Conservation (phyloP, 768 basidiomycete genomes). For the Naganishia friedmannii region DNA sequence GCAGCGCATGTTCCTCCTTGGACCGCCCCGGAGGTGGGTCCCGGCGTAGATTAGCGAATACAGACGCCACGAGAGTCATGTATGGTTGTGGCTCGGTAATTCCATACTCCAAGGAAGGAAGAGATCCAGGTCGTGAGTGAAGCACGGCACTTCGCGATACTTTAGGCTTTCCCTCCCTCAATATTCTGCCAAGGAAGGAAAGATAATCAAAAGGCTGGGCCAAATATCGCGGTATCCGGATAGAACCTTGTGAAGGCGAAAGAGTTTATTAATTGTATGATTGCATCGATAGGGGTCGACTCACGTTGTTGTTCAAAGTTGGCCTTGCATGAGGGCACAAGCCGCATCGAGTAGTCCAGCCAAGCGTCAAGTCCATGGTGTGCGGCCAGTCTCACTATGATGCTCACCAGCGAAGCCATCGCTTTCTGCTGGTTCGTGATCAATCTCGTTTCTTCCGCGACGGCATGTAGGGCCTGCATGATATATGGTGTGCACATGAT, state of each 20-base stretch:
- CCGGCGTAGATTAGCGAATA: neutral
- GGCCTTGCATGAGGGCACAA: constrained; percentile 61
- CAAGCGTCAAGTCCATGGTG: constrained; percentile 70
- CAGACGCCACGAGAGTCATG: neutral
- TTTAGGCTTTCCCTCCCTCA: neutral
- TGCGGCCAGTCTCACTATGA: constrained; percentile 35
- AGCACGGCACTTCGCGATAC: constrained; percentile 8
- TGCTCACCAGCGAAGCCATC: constrained; percentile 24
- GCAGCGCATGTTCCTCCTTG: constrained; percentile 26
- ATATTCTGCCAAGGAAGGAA: neutral
- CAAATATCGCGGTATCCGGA: neutral
- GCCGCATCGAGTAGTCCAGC: constrained; percentile 87
- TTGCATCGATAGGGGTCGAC: neutral
- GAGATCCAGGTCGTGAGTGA: neutral
- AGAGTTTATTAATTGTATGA: neutral
- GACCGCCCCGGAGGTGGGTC: neutral
- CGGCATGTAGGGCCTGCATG: constrained; percentile 71
- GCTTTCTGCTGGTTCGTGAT: constrained; percentile 4
- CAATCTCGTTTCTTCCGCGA: constrained; percentile 58
- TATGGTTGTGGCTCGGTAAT: neutral
- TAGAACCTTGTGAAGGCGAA: constrained; percentile 45
- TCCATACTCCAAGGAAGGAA: constrained; percentile 17
- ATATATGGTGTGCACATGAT: constrained; percentile 38
- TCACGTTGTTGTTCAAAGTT: constrained; percentile 19
- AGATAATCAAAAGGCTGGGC: constrained; percentile 7